Percentiles rank a stretch among this genome's conserved stretches.
Evolutionary conservation across 2,329 filamentous ascomycete genomes (phyloP).

Genomic region (Hymenoscyphus albidus): DNA sequence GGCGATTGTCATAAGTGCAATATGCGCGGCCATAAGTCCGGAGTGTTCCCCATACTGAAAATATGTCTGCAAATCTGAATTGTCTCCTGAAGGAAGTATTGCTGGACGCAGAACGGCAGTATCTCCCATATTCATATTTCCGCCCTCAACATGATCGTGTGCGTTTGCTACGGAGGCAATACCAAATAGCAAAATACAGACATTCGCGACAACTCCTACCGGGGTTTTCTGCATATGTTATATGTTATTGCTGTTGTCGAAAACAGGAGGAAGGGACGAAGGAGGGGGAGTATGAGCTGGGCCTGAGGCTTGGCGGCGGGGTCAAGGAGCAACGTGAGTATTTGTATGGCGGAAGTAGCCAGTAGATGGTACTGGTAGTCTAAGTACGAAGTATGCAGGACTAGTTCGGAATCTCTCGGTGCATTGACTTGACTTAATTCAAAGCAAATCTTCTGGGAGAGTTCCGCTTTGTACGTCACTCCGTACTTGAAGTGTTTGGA

Average conservation of each 20-base stretch:
- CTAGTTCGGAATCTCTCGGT: too few species aligned
- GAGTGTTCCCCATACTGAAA: conserved; percentile 40
- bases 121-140: conserved; percentile 31
- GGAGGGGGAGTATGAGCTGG: neutral
- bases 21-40: conserved; percentile 51
- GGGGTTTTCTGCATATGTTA: conserved; percentile 18
- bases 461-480: too few species aligned
- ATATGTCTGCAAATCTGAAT: conserved; percentile 37
- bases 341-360: too few species aligned
- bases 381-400: too few species aligned
- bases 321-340: neutral
- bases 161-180: conserved; percentile 21
- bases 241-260: conserved; percentile 8
- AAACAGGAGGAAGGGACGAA: neutral
- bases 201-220: conserved; percentile 9
- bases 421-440: too few species aligned
- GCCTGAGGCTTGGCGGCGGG: neutral
- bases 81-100: conserved; percentile 20
- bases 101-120: conserved; percentile 10
- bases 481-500: too few species aligned
- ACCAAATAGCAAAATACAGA: conserved; percentile 20
- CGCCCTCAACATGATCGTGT: conserved; percentile 32
- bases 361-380: too few species aligned
- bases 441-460: too few species aligned
- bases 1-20: conserved; percentile 61